Conservation (phyloP, 495 filamentous ascomycete species). For the Penicillium longicatenatum region DNA sequence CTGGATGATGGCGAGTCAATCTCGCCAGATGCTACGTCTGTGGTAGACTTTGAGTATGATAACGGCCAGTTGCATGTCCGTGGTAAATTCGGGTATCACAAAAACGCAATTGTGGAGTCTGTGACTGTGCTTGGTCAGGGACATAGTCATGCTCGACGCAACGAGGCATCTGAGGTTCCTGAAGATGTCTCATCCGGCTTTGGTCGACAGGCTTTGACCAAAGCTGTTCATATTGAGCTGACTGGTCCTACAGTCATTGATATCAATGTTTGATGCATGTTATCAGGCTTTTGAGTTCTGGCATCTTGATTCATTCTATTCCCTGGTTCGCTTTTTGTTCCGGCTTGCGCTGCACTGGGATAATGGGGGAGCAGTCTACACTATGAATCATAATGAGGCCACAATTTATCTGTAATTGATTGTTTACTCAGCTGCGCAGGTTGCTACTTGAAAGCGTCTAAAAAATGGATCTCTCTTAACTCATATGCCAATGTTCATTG, state of each 20-base stretch:
- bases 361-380: no score
- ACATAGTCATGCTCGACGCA: background rate
- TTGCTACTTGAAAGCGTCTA: no score
- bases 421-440: no score
- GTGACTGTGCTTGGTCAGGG: constrained; percentile 56
- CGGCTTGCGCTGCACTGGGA: background rate
- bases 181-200: constrained; percentile 13
- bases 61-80: constrained; percentile 49
- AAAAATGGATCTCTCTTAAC: no score
- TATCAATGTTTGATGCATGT: background rate
- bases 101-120: constrained; percentile 42
- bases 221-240: constrained; percentile 1
- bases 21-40: constrained; percentile 47
- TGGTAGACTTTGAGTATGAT: constrained; percentile 56
- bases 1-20: constrained; percentile 64
- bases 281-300: background rate
- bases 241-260: background rate
- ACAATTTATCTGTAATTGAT: no score
- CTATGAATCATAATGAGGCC: no score
- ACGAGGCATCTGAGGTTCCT: background rate
- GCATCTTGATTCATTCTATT: background rate
- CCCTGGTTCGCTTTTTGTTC: background rate
- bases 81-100: constrained; percentile 54
- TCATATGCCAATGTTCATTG: no score
- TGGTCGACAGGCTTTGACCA: constrained; percentile 23